A percentile compares a stretch with the other conserved stretches of the same genome.
Conservation (phyloP, 805 yeast species). For the Barnettozyma siamensis region DNA sequence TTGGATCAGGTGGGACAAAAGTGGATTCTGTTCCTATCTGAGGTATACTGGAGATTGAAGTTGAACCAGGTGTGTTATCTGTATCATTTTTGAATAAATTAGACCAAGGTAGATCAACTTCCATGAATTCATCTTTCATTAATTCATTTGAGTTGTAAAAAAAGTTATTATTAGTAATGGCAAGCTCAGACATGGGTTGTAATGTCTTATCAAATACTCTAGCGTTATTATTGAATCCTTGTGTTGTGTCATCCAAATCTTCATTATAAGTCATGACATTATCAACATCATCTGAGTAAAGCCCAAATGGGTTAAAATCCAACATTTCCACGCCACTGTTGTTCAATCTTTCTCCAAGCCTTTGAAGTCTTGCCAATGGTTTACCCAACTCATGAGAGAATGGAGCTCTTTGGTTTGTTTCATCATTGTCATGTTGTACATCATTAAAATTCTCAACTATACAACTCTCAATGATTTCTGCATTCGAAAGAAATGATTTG, state of each 20-base stretch:
- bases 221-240: too few species aligned
- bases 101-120: conserved; percentile 8
- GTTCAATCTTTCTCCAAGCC: conserved; percentile 19
- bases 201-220: not conserved
- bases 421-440: conserved; percentile 14
- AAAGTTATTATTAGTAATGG: not conserved
- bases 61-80: conserved; percentile 1
- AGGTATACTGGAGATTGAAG: not conserved
- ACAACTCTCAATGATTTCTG: conserved; percentile 57
- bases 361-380: conserved; percentile 19
- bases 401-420: conserved; percentile 20
- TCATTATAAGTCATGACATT: not conserved
- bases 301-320: conserved; percentile 9
- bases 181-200: conserved; percentile 23
- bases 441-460: conserved; percentile 37
- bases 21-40: not conserved
- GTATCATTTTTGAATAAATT: not conserved
- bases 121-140: conserved; percentile 8
- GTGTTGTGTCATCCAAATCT: not conserved
- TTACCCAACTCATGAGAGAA: conserved; percentile 24
- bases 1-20: not conserved
- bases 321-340: conserved; percentile 3
- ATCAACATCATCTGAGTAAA: conserved; percentile 4
- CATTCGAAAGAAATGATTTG: conserved; percentile 47
- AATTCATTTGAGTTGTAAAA: not conserved